Evolutionary conservation across 73 alveolate species (phyloP).

Genomic region (Uronychia setigera): DNA sequence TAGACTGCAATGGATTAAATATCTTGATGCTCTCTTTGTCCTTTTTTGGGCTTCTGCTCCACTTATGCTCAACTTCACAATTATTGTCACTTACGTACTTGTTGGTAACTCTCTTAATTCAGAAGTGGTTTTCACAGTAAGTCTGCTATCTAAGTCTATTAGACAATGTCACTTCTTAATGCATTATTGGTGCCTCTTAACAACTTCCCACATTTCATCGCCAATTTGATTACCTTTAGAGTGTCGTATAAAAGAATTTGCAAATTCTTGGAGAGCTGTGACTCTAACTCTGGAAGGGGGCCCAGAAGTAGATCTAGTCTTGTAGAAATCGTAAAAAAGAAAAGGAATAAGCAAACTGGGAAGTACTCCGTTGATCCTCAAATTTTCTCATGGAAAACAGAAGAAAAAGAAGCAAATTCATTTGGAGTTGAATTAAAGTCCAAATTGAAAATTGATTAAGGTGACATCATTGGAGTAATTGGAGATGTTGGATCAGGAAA

Average conservation of each 20-base stretch:
- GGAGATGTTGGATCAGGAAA: not conserved
- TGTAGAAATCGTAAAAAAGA: not conserved
- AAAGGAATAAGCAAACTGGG: no score
- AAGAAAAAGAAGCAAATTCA: no score
- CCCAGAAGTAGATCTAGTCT: not conserved
- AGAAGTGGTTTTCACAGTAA: constrained; percentile 1
- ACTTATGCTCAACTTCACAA: not conserved
- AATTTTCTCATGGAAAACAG: no score
- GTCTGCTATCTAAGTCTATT: no score
- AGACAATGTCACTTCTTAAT: not conserved
- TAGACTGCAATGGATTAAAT: not conserved
- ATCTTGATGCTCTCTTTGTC: constrained; percentile 1
- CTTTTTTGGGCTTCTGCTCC: constrained; percentile 9
- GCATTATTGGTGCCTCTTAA: not conserved
- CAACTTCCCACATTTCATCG: not conserved
- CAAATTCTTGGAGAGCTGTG: not conserved
- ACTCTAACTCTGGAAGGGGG: no score
- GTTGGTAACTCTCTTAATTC: not conserved
- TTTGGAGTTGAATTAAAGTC: no score
- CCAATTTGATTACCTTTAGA: not conserved
- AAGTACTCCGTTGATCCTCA: no score
- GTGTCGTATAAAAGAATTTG: not conserved
- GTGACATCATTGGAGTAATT: no score
- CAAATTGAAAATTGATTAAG: no score
- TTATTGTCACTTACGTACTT: not conserved